Percentiles rank a stretch among this genome's conserved stretches.
Conservation (phyloP, 2,329 filamentous ascomycete genomes). For the Purpureocillium lavendulum region DNA sequence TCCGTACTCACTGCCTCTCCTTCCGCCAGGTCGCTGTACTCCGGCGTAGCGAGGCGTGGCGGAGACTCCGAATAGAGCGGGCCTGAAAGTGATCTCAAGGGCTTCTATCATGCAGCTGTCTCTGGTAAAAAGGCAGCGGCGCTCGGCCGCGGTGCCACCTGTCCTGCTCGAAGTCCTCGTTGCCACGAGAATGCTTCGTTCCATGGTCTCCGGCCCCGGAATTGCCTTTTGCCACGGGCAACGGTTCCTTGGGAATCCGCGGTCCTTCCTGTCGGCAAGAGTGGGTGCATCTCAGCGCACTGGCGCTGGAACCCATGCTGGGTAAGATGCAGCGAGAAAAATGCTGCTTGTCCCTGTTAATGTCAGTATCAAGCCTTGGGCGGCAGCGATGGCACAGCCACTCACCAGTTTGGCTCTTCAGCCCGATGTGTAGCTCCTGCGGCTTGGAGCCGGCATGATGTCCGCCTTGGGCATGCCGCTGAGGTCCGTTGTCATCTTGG, state of each 20-base stretch:
- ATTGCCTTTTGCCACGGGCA: background rate
- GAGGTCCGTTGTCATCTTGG: slow-evolving; percentile 33
- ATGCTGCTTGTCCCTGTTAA: background rate
- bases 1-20: too few relatives aligned
- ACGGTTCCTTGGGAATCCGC: background rate
- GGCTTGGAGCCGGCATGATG: slow-evolving; percentile 10
- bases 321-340: background rate
- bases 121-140: too few relatives aligned
- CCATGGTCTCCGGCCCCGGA: background rate
- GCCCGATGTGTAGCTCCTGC: slow-evolving; percentile 17
- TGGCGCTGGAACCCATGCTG: background rate
- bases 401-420: slow-evolving; percentile 1
- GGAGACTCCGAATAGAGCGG: too few relatives aligned
- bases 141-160: too few relatives aligned
- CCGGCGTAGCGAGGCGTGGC: too few relatives aligned
- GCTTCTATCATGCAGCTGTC: too few relatives aligned
- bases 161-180: too few relatives aligned
- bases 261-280: background rate
- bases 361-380: slow-evolving; percentile 9
- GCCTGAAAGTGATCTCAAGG: too few relatives aligned
- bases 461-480: slow-evolving; percentile 14
- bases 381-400: background rate
- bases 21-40: too few relatives aligned
- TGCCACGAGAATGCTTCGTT: too few relatives aligned
- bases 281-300: background rate